Base-by-base conservation (phyloP, 164 flowering plant genomes). In the Litsea cubeba region DNA sequence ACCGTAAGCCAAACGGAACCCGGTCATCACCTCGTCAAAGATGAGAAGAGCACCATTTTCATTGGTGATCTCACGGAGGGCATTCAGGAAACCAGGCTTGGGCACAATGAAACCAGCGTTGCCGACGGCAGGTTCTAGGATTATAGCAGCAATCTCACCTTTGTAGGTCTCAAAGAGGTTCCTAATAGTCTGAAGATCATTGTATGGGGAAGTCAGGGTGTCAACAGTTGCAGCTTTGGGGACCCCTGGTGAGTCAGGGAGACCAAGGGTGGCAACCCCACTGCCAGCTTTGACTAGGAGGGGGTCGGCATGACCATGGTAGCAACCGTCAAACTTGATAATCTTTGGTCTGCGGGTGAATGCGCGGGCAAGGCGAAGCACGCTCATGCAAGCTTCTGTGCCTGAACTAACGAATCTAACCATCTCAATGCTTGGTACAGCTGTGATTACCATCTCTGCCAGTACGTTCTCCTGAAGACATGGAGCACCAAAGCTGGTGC, bases 321-420 rank as follows among this genome's bases (percentile, higher is more conserved):
- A 95, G 83, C 99, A 95, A 23, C 99, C 98, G 79, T 95, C 97
- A 76, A 93, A 95, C 76, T 92, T 95, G 71, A 92, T 85, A 73
- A 95, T 77, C 79, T 90, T 91, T 62, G 75, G 74, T 0, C 86
- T 82, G 17, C 88, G 77, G n/a, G 98, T 90, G 84, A 79, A 92
- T 49, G 98, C 98, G 72, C 98, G 98, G 63, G 98, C 94, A 67
- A 93, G 82, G 25, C 97, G 92, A 64, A 95, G 88, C 35, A 88
- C 93, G 24, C 94, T 93, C 98, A 91, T 93, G 87, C 99, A 94
- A 63, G 98, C 99, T 88, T 93, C 98, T 51, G 99, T 95, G 57
- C 98, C 99, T 3, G 99, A 95, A 84, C 92, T 92, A 50, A 95
- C 97, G 81, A 93, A 92, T 5, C 97, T 89, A 28, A 95, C 98